Evolutionary conservation across 75 land plant species (phyloP), one percentile per base, ranked within the genome.

Genomic region (Picea glauca): DNA sequence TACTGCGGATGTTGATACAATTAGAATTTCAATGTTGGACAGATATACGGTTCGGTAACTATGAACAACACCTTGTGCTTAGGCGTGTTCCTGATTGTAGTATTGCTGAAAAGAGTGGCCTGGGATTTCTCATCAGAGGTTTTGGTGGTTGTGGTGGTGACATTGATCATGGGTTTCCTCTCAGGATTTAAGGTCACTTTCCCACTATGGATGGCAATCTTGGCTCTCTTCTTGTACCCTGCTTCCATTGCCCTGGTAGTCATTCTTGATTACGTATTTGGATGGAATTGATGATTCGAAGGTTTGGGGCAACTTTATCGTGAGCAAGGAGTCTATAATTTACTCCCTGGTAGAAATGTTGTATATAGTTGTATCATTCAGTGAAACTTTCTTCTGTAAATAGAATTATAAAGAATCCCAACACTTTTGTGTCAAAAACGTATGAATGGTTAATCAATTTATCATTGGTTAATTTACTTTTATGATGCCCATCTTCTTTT

Each of bases 181-280:
- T 78, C 68, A 11, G 78, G 31, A 3, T n/a, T 35, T 18, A 74
- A 63, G 33, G 23, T 32, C 18, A 54, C 78, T 18, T 80, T 80
- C 33, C 81, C 78, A 14, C 35, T 74, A 30, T 80, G 78, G 78
- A 80, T 80, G 31, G 78, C 81, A 46, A 50, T 74, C 26, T 32
- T 73, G 6, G 58, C 58, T 15, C 43, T 80, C 18, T 75, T 67
- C 21, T 58, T 80, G 78, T 80, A 80, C 65, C 81, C 81, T n/a
- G 58, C 58, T 13, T 74, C 87, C 35, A 76, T 85, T 60, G 85
- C 38, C 3, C 31, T 85, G 64, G 85, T 85, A 56, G 81, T 79
- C 67, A 62, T 78, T 75, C 76, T 85, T n/a, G 87, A 85, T 77
- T 79, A 83, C 58, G 85, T 83, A 6, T 75, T 80, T 83, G 87